Conservation (phyloP, 768 basidiomycete species). For the Kwoniella shandongensis region DNA sequence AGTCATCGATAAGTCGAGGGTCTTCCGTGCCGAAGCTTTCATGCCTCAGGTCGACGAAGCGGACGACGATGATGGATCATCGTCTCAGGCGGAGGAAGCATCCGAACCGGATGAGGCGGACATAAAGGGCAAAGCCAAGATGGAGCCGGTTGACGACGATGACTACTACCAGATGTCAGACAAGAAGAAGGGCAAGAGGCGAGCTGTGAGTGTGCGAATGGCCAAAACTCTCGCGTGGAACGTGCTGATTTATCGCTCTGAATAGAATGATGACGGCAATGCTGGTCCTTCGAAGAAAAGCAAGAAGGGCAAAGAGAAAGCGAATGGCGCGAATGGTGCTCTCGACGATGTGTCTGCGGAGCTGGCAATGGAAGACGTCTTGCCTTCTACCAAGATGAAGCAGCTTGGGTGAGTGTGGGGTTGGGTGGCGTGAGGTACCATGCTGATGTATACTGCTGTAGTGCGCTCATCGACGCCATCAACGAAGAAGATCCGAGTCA, state of each 20-base stretch:
- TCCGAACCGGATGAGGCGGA: slow-evolving; percentile 44
- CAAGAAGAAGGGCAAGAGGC: slow-evolving; percentile 34
- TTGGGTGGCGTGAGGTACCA: neutral
- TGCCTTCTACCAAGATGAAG: slow-evolving; percentile 71
- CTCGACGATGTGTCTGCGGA: slow-evolving; percentile 34
- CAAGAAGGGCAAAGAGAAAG: slow-evolving; percentile 15
- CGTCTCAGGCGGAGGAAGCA: neutral
- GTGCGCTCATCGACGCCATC: slow-evolving; percentile 60
- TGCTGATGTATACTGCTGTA: slow-evolving; percentile 55
- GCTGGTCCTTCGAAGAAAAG: slow-evolving; percentile 1
- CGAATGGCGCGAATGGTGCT: slow-evolving; percentile 10
- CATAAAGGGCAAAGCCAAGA: slow-evolving; percentile 23
- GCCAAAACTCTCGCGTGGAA: too few species aligned
- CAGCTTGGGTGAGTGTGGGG: slow-evolving; percentile 27
- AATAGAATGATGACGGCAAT: slow-evolving; percentile 10
- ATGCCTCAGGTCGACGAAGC: slow-evolving; percentile 60
- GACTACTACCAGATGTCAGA: slow-evolving; percentile 56
- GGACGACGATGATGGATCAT: slow-evolving; percentile 20
- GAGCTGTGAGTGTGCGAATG: slow-evolving; percentile 9
- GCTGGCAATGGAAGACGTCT: slow-evolving; percentile 58
- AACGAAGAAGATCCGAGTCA: slow-evolving; percentile 61
- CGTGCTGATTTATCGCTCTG: too few species aligned
- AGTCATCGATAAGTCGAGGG: slow-evolving; percentile 56
- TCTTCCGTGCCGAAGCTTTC: slow-evolving; percentile 65
- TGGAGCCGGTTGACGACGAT: slow-evolving; percentile 20